Evolutionary conservation across 306 rosid species (phyloP).

Genomic region (Acacia melanoxylon): DNA sequence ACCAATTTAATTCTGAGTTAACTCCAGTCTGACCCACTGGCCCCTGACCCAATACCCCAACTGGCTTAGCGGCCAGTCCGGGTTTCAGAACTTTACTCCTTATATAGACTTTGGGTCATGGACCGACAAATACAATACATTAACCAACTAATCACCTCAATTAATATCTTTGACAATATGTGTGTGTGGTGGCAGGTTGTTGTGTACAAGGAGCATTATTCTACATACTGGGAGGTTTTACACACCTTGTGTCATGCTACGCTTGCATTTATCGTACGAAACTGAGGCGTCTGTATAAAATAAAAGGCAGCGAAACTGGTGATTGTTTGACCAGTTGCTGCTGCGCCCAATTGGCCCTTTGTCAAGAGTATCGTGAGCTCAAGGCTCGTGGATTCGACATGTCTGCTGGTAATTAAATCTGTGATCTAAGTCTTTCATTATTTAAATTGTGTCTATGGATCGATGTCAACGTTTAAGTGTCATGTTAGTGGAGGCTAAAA

Average conservation of each 20-base stretch:
- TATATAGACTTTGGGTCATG: too few relatives aligned
- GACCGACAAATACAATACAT: too few relatives aligned
- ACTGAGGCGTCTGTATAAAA: not conserved
- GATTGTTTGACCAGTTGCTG: not conserved
- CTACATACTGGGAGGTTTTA: not conserved
- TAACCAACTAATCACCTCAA: too few relatives aligned
- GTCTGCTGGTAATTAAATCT: not conserved
- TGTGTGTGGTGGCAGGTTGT: not conserved
- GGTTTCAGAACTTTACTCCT: too few relatives aligned
- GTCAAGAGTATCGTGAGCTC: slow-evolving; percentile 1
- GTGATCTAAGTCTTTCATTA: not conserved
- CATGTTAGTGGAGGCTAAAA: too few relatives aligned
- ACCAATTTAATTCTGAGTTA: too few relatives aligned
- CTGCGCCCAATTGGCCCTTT: not conserved
- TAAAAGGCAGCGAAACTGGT: not conserved
- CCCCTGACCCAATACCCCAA: too few relatives aligned
- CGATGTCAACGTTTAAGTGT: too few relatives aligned
- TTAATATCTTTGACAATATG: too few relatives aligned
- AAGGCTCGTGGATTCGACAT: not conserved
- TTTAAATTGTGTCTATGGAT: too few relatives aligned
- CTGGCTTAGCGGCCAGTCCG: too few relatives aligned
- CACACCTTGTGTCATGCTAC: not conserved
- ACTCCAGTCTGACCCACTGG: too few relatives aligned
- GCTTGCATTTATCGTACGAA: not conserved
- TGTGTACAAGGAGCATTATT: not conserved